Conservation (phyloP, 768 basidiomycete species). For the Naganishia randhawae region DNA sequence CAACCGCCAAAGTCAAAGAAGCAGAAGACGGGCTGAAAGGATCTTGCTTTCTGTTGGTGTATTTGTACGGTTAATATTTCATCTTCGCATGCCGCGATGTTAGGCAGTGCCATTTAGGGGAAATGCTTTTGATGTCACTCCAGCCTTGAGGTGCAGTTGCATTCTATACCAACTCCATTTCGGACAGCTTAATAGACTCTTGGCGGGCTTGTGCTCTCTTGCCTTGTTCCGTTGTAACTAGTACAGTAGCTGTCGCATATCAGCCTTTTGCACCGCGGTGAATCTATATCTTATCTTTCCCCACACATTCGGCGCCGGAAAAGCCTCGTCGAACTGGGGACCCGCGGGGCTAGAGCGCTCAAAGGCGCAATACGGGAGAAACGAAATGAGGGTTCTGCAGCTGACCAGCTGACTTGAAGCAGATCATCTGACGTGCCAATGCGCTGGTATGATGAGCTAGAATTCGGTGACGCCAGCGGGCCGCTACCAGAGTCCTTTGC, state of each 20-base stretch:
- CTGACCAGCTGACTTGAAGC: neutral
- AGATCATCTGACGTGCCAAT: constrained; percentile 11
- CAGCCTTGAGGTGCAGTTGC: too few species aligned
- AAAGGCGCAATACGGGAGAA: neutral
- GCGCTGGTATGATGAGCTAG: constrained; percentile 6
- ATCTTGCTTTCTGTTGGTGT: neutral
- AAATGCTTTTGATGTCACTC: too few species aligned
- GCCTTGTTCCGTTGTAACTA: too few species aligned
- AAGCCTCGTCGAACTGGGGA: neutral
- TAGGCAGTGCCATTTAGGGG: too few species aligned
- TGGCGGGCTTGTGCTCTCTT: too few species aligned
- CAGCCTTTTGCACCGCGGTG: neutral
- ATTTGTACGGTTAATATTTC: neutral
- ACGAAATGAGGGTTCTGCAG: neutral
- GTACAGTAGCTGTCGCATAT: neutral
- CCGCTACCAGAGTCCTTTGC: neutral
- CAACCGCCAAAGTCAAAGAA: constrained; percentile 43
- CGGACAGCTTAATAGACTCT: too few species aligned
- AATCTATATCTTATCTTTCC: constrained; percentile 22
- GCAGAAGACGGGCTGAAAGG: constrained; percentile 32
- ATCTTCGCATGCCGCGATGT: neutral
- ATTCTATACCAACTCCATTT: too few species aligned
- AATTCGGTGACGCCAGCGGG: too few species aligned
- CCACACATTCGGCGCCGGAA: constrained; percentile 5
- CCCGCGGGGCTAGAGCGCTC: constrained; percentile 6